Evolutionary conservation across 106 monocot genomes (phyloP).

Genomic region (Phalaenopsis equestris): DNA sequence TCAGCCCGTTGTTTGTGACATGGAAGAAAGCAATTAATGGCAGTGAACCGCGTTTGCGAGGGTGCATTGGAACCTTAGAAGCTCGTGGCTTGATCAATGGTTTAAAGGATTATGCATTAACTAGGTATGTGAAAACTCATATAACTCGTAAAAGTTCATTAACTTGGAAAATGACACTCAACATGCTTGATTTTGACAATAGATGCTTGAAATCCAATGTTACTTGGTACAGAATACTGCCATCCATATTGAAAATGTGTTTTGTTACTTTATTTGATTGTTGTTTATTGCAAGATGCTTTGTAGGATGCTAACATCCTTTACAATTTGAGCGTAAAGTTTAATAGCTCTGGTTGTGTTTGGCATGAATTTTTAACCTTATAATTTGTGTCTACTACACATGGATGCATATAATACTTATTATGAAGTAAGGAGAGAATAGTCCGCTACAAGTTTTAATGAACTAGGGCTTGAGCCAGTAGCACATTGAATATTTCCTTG

Average conservation of each 20-base stretch:
- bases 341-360: background rate
- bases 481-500: background rate
- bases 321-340: background rate
- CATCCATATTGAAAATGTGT: background rate
- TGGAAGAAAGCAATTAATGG: slow-evolving; percentile 96
- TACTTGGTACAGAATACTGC: background rate
- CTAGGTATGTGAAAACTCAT: slow-evolving; percentile 38
- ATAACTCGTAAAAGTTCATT: background rate
- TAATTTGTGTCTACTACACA: background rate
- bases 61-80: slow-evolving; percentile 96
- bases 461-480: background rate
- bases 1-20: slow-evolving; percentile 97
- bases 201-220: background rate
- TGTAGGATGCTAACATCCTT: background rate
- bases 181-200: background rate
- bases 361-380: background rate
- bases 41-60: slow-evolving; percentile 67
- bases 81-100: slow-evolving; percentile 78
- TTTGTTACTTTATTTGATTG: background rate
- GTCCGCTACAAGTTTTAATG: background rate
- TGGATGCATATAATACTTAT: background rate
- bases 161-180: background rate
- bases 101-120: slow-evolving; percentile 91
- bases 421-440: background rate
- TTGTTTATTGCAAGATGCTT: background rate